These are phyloP conservation scores for Saccharomycopsis amapae DNA, from an alignment of 805 yeast genomes.

Conservation along the genomic window DNA sequence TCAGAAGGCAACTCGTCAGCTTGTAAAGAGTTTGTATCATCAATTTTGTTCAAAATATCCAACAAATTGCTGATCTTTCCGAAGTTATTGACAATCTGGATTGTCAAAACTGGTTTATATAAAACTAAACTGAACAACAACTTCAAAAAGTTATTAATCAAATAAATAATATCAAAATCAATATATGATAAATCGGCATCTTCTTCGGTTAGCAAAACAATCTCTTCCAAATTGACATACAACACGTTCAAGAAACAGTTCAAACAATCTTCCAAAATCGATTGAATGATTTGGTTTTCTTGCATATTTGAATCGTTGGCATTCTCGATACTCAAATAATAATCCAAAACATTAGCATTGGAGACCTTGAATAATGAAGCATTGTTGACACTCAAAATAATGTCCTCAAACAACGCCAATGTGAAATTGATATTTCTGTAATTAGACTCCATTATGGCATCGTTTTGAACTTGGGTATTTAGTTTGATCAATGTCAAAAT, in stretches of 20 bases:
- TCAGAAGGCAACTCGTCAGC: conserved; percentile 3
- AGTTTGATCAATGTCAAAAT: conserved; percentile 7
- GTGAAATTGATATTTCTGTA: conserved; percentile 8
- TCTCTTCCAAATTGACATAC: conserved; percentile 15
- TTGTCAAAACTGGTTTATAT: conserved; percentile 15
- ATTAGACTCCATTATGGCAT: conserved; percentile 10
- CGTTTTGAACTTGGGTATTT: conserved; percentile 2
- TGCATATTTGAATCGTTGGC: conserved; percentile 7
- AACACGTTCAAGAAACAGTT: conserved; percentile 7
- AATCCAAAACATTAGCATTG: background rate
- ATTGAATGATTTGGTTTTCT: conserved; percentile 15
- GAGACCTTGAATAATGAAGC: background rate
- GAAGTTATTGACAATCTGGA: conserved; percentile 12
- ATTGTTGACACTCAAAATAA: conserved; percentile 12
- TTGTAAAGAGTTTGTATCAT: conserved; percentile 10
- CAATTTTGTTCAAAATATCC: conserved; percentile 11
- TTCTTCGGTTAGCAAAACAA: conserved; percentile 19
- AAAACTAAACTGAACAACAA: conserved; percentile 8
- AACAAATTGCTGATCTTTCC: conserved; percentile 5
- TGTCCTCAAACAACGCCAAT: conserved; percentile 13
- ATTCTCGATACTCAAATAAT: background rate
- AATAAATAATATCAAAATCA: conserved; percentile 15
- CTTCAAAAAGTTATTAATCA: conserved; percentile 15
- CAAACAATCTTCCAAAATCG: conserved; percentile 8
- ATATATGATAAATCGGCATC: conserved; percentile 12